Base-by-base conservation (phyloP, 2,329 filamentous ascomycete species). In the Botrytis aclada region DNA sequence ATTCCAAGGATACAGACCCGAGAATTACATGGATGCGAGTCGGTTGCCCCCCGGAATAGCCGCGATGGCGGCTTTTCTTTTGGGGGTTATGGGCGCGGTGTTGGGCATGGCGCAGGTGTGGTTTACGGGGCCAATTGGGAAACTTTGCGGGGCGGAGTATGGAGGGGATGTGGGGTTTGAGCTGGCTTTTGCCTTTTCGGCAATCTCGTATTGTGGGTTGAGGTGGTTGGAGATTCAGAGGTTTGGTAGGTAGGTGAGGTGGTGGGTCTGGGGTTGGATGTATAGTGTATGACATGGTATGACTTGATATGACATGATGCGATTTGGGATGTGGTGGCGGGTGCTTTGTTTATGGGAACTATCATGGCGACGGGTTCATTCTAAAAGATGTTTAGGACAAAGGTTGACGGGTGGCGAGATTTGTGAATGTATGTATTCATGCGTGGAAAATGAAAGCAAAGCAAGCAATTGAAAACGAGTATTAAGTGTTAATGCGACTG, bases 91-190 rank as follows among this genome's bases (percentile, higher is more conserved):
- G 22, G 92, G 92, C 22, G 90, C 92, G 77, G 85, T 92, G 3
- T 83, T 88, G 12, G 91, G 92, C 9, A 93, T 93, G 90, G 87
- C 87, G 29, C 91, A 94, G 81, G 81, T 84, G 0, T 94, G 91
- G 90, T 92, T 84, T 76, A 87, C 88, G 0, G 92, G 92, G 0
- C 91, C 90, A 0, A 88, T 93, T 74, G 90, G 90, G 0, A 84
- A 85, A 71, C 74, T 80, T 2, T 80, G 79, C 65, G 79, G 79
- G 25, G 69, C 75, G 7, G 78, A 77, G 2, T 83, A 73, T 74
- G 84, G 84, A 61, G 88, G 88, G 39, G 89, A 90, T 81, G 81
- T 90, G 60, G 89, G 88, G 6, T 89, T 93, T 76, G 90, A 92
- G 80, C 80, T 92, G 65, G 90, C 85, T 0, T 92, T 93, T 79